These are phyloP conservation scores for Carpinus viminea DNA, from an alignment of 306 rosid species.

Conservation along the genomic window DNA sequence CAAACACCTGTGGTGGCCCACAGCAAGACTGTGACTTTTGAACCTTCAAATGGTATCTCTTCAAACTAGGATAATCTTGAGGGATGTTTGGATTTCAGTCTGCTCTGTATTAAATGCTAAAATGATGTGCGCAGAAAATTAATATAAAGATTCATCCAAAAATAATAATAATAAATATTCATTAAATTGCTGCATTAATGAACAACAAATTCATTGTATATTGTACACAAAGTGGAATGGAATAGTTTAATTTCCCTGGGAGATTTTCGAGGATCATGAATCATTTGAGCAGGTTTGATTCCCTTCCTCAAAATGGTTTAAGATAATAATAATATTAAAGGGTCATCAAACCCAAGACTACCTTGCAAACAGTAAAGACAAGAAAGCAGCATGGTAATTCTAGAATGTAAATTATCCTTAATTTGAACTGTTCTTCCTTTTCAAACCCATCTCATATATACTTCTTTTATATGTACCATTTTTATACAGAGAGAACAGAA, in stretches of 20 bases:
- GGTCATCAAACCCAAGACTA: background rate
- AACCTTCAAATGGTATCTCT: background rate
- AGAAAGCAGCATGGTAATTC: background rate
- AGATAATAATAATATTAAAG: background rate
- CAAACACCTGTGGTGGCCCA: background rate
- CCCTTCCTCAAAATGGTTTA: background rate
- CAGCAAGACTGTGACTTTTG: background rate
- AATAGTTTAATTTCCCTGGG: background rate
- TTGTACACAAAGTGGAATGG: background rate
- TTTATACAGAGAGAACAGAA: slow-evolving; percentile 23
- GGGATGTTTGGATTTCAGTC: background rate
- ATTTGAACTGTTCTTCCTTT: background rate
- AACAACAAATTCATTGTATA: background rate
- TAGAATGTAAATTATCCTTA: background rate
- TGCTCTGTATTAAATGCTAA: background rate
- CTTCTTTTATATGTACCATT: slow-evolving; percentile 24
- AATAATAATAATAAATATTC: background rate
- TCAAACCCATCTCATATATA: slow-evolving; percentile 17
- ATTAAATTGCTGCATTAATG: background rate
- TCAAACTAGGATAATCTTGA: background rate
- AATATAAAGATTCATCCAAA: background rate
- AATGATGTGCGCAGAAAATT: background rate
- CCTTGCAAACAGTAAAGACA: background rate
- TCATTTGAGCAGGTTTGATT: background rate
- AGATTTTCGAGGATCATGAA: background rate